Evolutionary conservation across 768 basidiomycete species (phyloP), one percentile per base, ranked within the genome.

Genomic region (Austroboletus festivus): DNA sequence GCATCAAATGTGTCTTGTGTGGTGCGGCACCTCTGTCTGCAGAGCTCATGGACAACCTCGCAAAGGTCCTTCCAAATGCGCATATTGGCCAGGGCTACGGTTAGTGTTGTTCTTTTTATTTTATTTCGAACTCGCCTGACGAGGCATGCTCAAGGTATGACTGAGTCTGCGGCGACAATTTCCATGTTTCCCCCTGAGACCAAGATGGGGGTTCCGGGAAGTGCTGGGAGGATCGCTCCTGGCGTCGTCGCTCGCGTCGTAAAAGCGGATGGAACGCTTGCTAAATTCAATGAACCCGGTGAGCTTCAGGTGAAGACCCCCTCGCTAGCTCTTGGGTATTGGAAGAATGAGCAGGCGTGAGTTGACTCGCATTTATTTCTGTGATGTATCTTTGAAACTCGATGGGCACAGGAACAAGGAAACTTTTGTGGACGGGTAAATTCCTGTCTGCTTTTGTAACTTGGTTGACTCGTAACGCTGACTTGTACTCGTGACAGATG

Each of bases 21-120:
- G 84, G 84, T 33, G 84, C 82, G 16, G 84, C 84, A 1, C 85
- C 85, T 9, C 58, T 86, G 18, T 80, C 80, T 5, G 75, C 76
- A 12, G 81, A 82, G 38, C 69, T 85, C 11, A 71, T 79, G 65
- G 46, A 64, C 22, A 62, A 71, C 47, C 31, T 83, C 37, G 57
- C 66, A n/a, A 59, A 72, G 41, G 48, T 82, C 9, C 59, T 84
- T 15, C 82, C 83, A 1, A 79, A 83, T 47, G 80, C 81, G 10
- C 65, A 63, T n/a, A 77, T 85, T 40, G 82, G 82, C 9, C 83
- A 85, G 66, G 83, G 79, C 46, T 85, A 81, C 62, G 82, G 82
- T 79, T 21, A 3, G 66, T 54, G 18, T 12, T 3, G 2, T 31
- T 26, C 1, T n/a, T n/a, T n/a, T 13, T 22, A 13, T 34, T 43